Evolutionary conservation across 1,284 basidiomycete species (phyloP).

Genomic region (Cutaneotrichosporon sp.): DNA sequence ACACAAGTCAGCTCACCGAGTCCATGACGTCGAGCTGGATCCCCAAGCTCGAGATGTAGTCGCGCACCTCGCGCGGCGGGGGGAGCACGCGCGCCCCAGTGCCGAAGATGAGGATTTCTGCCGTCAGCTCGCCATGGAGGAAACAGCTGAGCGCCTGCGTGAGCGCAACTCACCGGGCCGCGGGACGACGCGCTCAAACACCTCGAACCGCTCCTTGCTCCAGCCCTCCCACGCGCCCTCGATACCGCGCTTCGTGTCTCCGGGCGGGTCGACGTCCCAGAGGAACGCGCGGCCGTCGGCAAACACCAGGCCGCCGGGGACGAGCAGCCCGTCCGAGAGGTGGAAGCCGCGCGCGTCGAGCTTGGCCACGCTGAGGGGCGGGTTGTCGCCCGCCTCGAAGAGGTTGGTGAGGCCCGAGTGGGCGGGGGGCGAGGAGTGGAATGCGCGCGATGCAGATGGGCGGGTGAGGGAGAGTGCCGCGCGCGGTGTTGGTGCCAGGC

Average conservation of each 20-base stretch:
- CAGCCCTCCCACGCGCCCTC: conserved; percentile 59
- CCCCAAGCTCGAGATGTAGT: conserved; percentile 73
- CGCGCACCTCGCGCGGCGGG: conserved; percentile 68
- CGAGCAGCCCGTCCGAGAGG: conserved; percentile 64
- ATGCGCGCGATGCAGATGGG: neutral
- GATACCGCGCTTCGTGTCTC: conserved; percentile 45
- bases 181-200: conserved; percentile 79
- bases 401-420: conserved; percentile 29
- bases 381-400: conserved; percentile 33
- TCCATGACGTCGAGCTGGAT: conserved; percentile 94
- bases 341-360: conserved; percentile 51
- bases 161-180: conserved; percentile 75
- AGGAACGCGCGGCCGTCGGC: conserved; percentile 82
- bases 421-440: conserved; percentile 12
- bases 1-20: conserved; percentile 63
- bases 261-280: conserved; percentile 78
- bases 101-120: conserved; percentile 87
- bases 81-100: conserved; percentile 75
- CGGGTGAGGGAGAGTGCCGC: neutral
- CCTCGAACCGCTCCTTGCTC: conserved; percentile 69
- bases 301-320: conserved; percentile 77
- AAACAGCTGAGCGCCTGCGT: too few species aligned
- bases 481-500: neutral
- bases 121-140: conserved; percentile 5
- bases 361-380: conserved; percentile 41